phyloP scores from a whole-genome alignment of 805 yeast species.

The Hanseniaspora singularis region DNA sequence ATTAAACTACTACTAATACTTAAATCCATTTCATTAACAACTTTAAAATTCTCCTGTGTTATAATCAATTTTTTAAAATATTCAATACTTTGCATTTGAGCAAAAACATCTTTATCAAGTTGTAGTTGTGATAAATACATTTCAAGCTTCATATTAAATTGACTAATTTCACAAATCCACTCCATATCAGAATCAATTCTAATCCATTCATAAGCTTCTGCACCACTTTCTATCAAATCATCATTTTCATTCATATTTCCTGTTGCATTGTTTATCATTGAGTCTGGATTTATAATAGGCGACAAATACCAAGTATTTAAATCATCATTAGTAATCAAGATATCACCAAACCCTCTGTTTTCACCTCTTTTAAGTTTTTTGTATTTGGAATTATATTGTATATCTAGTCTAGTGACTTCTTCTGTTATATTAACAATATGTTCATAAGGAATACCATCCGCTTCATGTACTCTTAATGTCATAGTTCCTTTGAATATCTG shows the following conservation, averaged over 20 bases:
- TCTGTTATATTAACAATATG: slow-evolving; percentile 90
- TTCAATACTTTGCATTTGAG: slow-evolving; percentile 73
- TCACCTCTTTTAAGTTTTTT: slow-evolving; percentile 53
- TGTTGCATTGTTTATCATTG: no score
- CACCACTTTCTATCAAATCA: slow-evolving; percentile 21
- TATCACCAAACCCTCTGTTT: slow-evolving; percentile 26
- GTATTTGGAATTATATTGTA: slow-evolving; percentile 89
- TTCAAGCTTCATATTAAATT: slow-evolving; percentile 80
- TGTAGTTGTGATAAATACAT: slow-evolving; percentile 90
- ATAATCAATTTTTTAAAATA: slow-evolving; percentile 46
- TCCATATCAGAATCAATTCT: slow-evolving; percentile 96
- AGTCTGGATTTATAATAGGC: no score
- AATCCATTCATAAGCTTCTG: slow-evolving; percentile 93
- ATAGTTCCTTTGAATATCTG: slow-evolving; percentile 77
- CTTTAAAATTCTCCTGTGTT: slow-evolving; percentile 5
- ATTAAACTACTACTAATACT: slow-evolving; percentile 70
- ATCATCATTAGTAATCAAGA: slow-evolving; percentile 24
- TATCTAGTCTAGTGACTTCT: slow-evolving; percentile 71
- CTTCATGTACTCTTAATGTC: slow-evolving; percentile 93
- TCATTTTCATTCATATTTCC: slow-evolving; percentile 24
- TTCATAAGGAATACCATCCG: slow-evolving; percentile 97
- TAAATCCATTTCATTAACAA: slow-evolving; percentile 30
- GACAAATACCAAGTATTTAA: slow-evolving; percentile 19
- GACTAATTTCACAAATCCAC: slow-evolving; percentile 69
- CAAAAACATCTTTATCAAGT: slow-evolving; percentile 92